These are phyloP conservation scores for Trametes coccinea DNA, from an alignment of 768 basidiomycete species.

Conservation along the genomic window DNA sequence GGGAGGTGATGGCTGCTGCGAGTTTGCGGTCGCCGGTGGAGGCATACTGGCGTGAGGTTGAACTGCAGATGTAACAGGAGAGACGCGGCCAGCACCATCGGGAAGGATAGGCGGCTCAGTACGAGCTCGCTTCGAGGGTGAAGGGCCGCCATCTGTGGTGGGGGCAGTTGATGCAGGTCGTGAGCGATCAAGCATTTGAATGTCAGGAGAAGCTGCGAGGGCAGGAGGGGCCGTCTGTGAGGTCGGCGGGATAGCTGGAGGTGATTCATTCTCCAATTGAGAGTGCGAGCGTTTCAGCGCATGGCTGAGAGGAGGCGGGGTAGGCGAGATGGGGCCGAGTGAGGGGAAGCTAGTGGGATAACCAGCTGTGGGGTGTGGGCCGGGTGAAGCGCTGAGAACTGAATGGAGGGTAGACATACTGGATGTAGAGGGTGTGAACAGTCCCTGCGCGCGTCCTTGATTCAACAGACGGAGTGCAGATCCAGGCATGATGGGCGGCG, in stretches of 20 bases:
- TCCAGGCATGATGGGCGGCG: constrained; percentile 86
- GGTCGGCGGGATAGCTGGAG: constrained; percentile 15
- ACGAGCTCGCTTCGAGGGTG: constrained; percentile 71
- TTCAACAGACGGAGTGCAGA: constrained; percentile 81
- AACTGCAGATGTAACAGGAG: constrained; percentile 8
- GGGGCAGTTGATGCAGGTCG: constrained; percentile 54
- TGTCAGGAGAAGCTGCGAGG: constrained; percentile 43
- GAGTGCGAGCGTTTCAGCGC: constrained; percentile 63
- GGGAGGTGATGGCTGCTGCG: constrained; percentile 29
- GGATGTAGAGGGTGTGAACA: constrained; percentile 84
- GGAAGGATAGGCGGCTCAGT: constrained; percentile 43
- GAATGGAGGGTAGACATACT: constrained; percentile 47
- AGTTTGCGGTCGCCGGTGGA: constrained; percentile 3
- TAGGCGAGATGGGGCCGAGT: constrained; percentile 33
- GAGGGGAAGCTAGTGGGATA: constrained; percentile 55
- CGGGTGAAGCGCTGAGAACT: constrained; percentile 54
- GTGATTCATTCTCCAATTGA: constrained; percentile 60
- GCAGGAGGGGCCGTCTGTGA: constrained; percentile 28
- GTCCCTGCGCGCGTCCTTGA: constrained; percentile 83
- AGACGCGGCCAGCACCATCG: constrained; percentile 13
- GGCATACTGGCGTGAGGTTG: constrained; percentile 31
- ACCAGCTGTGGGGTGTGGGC: constrained; percentile 44
- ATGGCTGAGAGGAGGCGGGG: constrained; percentile 37
- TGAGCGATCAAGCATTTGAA: constrained; percentile 46
- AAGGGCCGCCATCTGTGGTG: constrained; percentile 55